Conservation (phyloP, 1,139 yeast species). For the Blastobotrys proliferans region DNA sequence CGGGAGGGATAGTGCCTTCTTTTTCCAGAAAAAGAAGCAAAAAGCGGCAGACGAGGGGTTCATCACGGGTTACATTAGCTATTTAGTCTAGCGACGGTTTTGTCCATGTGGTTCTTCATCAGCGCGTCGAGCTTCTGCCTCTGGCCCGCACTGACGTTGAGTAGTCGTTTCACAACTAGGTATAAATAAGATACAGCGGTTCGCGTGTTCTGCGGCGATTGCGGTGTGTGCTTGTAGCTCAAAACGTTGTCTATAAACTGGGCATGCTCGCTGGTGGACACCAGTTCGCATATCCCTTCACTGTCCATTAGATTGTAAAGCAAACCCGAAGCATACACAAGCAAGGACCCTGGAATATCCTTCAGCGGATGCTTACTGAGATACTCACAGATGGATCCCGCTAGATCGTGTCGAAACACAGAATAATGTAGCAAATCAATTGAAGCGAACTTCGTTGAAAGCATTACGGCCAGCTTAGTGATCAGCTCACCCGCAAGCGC, state of each 20-base stretch:
- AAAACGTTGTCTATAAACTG: not conserved
- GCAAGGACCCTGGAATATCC: slow-evolving; percentile 4
- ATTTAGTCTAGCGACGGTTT: slow-evolving; percentile 8
- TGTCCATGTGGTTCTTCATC: slow-evolving; percentile 1
- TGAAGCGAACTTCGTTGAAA: slow-evolving; percentile 11
- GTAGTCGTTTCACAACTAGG: slow-evolving; percentile 5
- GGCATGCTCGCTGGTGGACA: not conserved
- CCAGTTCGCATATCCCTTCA: slow-evolving; percentile 5
- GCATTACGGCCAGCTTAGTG: slow-evolving; percentile 7
- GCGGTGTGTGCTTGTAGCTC: too few relatives aligned
- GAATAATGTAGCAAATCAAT: slow-evolving; percentile 10
- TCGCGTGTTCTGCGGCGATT: not conserved
- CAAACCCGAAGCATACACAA: slow-evolving; percentile 10
- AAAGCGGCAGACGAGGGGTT: not conserved
- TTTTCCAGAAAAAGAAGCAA: too few relatives aligned
- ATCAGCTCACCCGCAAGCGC: slow-evolving; percentile 6
- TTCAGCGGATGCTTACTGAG: not conserved
- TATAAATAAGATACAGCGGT: slow-evolving; percentile 11
- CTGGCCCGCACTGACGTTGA: not conserved
- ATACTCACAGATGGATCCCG: slow-evolving; percentile 1
- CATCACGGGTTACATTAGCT: too few relatives aligned
- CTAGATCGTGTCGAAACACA: slow-evolving; percentile 5
- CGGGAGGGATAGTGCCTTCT: too few relatives aligned
- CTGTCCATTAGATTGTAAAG: slow-evolving; percentile 12
- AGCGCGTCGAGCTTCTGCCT: not conserved